These are phyloP conservation scores for Cenchrus americanus DNA, from an alignment of 176 grass and related monocot genomes.

Conservation along the genomic window DNA sequence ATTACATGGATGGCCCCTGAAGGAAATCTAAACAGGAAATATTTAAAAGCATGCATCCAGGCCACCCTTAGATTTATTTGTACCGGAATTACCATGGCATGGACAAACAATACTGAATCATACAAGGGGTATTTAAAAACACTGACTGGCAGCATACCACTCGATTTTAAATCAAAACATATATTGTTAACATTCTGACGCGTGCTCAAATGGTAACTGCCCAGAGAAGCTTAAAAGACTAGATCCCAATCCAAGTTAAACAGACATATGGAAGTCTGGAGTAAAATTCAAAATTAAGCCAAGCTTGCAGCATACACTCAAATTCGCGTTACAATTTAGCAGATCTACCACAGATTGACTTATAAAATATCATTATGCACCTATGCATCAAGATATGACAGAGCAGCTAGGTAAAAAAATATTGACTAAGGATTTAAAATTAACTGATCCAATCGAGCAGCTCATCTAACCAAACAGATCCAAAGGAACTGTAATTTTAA, in stretches of 20 bases:
- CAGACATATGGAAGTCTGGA: background rate
- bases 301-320: background rate
- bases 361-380: background rate
- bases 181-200: no score
- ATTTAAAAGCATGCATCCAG: background rate
- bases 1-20: no score
- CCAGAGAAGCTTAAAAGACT: background rate
- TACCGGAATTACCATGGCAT: no score
- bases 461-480: background rate
- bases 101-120: no score
- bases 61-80: no score
- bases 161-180: no score
- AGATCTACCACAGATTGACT: background rate
- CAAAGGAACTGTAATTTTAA: background rate
- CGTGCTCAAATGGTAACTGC: background rate
- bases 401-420: background rate
- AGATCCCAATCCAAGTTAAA: background rate
- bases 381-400: no score
- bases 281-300: background rate
- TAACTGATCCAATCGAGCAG: background rate
- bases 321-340: background rate
- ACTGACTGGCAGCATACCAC: no score
- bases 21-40: background rate
- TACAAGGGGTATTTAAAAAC: no score
- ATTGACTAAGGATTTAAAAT: background rate